Evolutionary conservation across 2,329 filamentous ascomycete species (phyloP), one percentile per base, ranked within the genome.

Genomic region (Fusarium musae): DNA sequence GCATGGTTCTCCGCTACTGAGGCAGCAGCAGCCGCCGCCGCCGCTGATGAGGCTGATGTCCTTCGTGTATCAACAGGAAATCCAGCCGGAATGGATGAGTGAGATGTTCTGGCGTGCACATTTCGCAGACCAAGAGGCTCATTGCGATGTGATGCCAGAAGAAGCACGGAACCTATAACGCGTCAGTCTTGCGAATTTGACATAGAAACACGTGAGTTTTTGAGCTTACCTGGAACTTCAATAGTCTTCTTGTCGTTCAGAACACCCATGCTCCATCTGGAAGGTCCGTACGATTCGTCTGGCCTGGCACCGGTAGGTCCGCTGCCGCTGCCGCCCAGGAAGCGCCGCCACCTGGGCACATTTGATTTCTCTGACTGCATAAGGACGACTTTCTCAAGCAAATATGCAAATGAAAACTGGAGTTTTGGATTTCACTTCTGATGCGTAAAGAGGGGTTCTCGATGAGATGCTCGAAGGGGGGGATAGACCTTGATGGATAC

Each of bases 221-320:
- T 34, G 8, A 26, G 28, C 88, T 72, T 84, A 95, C 93, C 94
- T 74, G 95, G 95, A 17, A 97, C 95, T 83, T 97, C 93, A 71
- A 96, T 93, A 0, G 95, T 97, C 64, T 92, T 82, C 53, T 85
- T 89, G 77, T 96, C 94, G 78, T 94, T 95, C 72, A 97, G 82
- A 32, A 98, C 93, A n/a, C 95, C 95, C 84, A 97, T 85, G 54
- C 84, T 88, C 89, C 88, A 91, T 82, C 79, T 87, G 11, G 84
- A 79, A 32, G 75, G 78, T 12, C 69, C 70, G 21, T 64, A 59
- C 19, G 59, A 49, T 46, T 66, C 69, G 39, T 71, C 66, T 34
- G 66, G 65, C 42, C 26, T 30, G 58, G 67, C 39, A 44, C 32
- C 46, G 13, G 64, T 26, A 12, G 70, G 58, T 43, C 68, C 65